These are phyloP conservation scores for Conringia planisiliqua DNA, from an alignment of 345 rosid genomes.

Conservation along the genomic window DNA sequence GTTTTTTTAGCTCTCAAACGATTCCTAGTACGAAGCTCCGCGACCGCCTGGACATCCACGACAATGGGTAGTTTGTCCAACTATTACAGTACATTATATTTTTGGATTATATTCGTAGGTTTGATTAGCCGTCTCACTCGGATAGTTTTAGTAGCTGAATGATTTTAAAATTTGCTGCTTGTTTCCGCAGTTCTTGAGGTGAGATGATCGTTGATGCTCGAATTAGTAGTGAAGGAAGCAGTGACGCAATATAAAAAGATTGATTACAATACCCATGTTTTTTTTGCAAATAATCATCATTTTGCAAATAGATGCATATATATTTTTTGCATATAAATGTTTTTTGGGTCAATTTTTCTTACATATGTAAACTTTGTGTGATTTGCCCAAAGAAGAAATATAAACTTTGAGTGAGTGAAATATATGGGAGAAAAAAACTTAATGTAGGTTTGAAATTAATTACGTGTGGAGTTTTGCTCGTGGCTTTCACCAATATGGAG, in stretches of 20 bases:
- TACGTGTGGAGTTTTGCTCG: constrained; percentile 33
- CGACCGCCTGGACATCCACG: no score
- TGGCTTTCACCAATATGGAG: constrained; percentile 39
- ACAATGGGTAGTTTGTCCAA: no score
- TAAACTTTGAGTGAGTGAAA: constrained; percentile 12
- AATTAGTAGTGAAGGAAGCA: background rate
- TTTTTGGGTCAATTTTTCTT: background rate
- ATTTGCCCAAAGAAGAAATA: no score
- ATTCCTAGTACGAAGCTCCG: no score
- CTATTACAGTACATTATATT: background rate
- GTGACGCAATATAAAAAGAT: background rate
- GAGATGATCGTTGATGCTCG: background rate
- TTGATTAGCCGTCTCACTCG: background rate
- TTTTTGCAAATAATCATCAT: no score
- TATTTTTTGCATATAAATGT: background rate
- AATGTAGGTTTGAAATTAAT: constrained; percentile 16
- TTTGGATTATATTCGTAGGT: background rate
- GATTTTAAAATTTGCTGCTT: background rate
- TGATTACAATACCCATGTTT: background rate
- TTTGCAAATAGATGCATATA: constrained; percentile 2
- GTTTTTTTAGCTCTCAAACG: no score
- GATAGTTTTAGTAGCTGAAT: background rate
- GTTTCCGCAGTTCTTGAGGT: background rate
- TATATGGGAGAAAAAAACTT: background rate
- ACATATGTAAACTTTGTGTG: background rate